These are phyloP conservation scores for Senna tora DNA, from an alignment of 306 rosid species.

Conservation along the genomic window DNA sequence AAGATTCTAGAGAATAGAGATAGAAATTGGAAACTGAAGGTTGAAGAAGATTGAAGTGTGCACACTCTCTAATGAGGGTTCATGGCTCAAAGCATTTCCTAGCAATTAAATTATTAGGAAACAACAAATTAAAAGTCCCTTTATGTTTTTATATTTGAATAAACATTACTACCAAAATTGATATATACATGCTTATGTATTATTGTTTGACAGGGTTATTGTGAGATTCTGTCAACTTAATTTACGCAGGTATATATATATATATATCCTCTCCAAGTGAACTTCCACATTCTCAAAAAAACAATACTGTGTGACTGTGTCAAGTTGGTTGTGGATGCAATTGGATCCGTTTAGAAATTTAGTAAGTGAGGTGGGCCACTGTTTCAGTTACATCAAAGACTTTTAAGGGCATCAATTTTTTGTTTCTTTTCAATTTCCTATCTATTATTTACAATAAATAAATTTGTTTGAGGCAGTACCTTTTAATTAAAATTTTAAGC, in stretches of 20 bases:
- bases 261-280: not conserved
- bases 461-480: too few relatives aligned
- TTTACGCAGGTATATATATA: not conserved
- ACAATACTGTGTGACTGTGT: not conserved
- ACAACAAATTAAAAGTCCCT: too few relatives aligned
- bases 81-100: not conserved
- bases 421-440: too few relatives aligned
- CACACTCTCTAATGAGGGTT: slow-evolving; percentile 3
- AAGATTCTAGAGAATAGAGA: not conserved
- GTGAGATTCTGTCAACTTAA: not conserved
- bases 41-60: not conserved
- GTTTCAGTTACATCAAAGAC: slow-evolving; percentile 17
- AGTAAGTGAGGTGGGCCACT: slow-evolving; percentile 20
- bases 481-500: too few relatives aligned
- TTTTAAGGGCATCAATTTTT: too few relatives aligned
- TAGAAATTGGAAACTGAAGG: not conserved
- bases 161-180: too few relatives aligned
- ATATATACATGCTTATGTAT: too few relatives aligned
- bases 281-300: not conserved
- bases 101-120: too few relatives aligned
- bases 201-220: too few relatives aligned
- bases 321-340: slow-evolving; percentile 10
- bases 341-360: slow-evolving; percentile 9
- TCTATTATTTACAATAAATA: too few relatives aligned
- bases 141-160: too few relatives aligned